phyloP scores from a whole-genome alignment of 2,329 filamentous ascomycete genomes.

The Phialophora macrospora region DNA sequence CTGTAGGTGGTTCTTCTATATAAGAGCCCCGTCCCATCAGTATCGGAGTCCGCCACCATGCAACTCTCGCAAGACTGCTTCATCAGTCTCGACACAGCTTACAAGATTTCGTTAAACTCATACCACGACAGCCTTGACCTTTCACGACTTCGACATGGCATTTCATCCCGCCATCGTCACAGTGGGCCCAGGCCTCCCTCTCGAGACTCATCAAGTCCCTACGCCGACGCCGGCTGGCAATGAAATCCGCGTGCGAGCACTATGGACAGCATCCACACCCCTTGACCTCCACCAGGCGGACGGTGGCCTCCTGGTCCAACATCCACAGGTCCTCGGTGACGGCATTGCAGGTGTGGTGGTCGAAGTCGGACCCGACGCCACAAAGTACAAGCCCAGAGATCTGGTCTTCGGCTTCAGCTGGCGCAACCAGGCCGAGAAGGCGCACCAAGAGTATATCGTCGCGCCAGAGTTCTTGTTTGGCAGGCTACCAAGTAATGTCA shows the following conservation, averaged over 20 bases:
- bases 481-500: slow-evolving; percentile 52
- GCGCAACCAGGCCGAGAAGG: slow-evolving; percentile 54
- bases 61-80: neutral
- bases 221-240: slow-evolving; percentile 45
- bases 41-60: neutral
- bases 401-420: slow-evolving; percentile 62
- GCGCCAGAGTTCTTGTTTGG: slow-evolving; percentile 57
- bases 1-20: neutral
- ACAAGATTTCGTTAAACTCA: neutral
- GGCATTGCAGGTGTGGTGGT: slow-evolving; percentile 60
- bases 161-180: slow-evolving; percentile 51
- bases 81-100: neutral
- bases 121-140: neutral
- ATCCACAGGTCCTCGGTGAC: slow-evolving; percentile 59
- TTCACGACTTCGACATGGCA: slow-evolving; percentile 36
- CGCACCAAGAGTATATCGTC: slow-evolving; percentile 62
- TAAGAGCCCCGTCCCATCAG: neutral
- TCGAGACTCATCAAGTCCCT: slow-evolving; percentile 46
- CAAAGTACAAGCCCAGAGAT: slow-evolving; percentile 58
- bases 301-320: slow-evolving; percentile 60
- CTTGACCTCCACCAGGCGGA: slow-evolving; percentile 67
- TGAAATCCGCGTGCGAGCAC: slow-evolving; percentile 60
- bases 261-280: slow-evolving; percentile 66
- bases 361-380: slow-evolving; percentile 53
- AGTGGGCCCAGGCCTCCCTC: slow-evolving; percentile 45